phyloP scores from a whole-genome alignment of 2,329 filamentous ascomycete genomes.

The Fusarium xyrophilum region DNA sequence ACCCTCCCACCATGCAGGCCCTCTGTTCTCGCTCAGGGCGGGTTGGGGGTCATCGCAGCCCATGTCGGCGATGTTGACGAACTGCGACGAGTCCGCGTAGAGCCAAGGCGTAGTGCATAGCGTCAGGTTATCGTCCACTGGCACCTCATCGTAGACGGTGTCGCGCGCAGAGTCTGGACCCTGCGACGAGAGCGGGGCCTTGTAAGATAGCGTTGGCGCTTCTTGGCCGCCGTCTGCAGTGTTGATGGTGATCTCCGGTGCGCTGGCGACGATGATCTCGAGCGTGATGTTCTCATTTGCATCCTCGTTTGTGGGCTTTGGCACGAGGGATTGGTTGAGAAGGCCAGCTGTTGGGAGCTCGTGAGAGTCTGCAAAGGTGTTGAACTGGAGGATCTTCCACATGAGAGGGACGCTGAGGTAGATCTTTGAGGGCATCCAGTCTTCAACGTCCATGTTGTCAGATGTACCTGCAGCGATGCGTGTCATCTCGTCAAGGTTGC shows the following conservation, averaged over 20 bases:
- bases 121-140: slow-evolving; percentile 48
- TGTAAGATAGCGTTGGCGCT: slow-evolving; percentile 52
- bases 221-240: slow-evolving; percentile 59
- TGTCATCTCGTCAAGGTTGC: slow-evolving; percentile 56
- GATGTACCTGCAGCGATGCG: slow-evolving; percentile 55
- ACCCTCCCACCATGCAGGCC: slow-evolving; percentile 51
- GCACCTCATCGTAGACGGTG: slow-evolving; percentile 41
- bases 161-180: slow-evolving; percentile 35
- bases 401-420: slow-evolving; percentile 60
- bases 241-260: slow-evolving; percentile 59
- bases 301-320: slow-evolving; percentile 42
- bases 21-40: slow-evolving; percentile 33
- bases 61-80: slow-evolving; percentile 49
- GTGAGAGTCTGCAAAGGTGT: slow-evolving; percentile 49
- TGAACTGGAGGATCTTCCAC: slow-evolving; percentile 61
- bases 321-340: slow-evolving; percentile 52
- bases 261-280: slow-evolving; percentile 59
- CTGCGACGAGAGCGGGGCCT: slow-evolving; percentile 37
- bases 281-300: slow-evolving; percentile 49
- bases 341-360: slow-evolving; percentile 49
- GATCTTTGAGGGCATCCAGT: slow-evolving; percentile 61
- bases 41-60: slow-evolving; percentile 44
- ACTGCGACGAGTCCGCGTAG: slow-evolving; percentile 52
- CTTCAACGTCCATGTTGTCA: slow-evolving; percentile 55
- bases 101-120: slow-evolving; percentile 54